phyloP scores from a whole-genome alignment of 208 protist genomes.

The Angomonas ambiguus region DNA sequence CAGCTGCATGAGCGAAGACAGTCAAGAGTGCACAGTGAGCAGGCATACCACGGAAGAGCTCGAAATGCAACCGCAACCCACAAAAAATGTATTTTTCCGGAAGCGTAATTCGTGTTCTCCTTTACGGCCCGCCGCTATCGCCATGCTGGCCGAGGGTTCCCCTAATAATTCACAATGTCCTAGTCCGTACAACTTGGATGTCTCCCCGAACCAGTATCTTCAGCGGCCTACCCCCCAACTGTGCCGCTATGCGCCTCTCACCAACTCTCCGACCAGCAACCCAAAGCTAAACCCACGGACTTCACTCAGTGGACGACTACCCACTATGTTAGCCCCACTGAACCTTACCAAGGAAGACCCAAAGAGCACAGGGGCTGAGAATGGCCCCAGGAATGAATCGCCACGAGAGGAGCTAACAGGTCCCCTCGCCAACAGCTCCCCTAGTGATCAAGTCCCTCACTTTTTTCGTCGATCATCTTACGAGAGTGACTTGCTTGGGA shows the following conservation, averaged over 20 bases:
- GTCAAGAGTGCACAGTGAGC: not conserved
- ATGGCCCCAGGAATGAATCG: not conserved
- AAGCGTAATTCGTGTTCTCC: slow-evolving; percentile 2
- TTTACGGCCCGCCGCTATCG: not conserved
- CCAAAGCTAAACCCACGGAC: not conserved
- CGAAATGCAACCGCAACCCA: not conserved
- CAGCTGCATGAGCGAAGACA: not conserved
- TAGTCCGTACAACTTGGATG: not conserved
- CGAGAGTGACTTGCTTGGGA: not conserved
- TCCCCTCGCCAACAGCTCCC: not conserved
- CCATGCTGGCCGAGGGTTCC: not conserved
- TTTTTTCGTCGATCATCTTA: not conserved
- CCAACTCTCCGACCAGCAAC: not conserved
- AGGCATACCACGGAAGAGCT: not conserved
- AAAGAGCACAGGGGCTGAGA: not conserved
- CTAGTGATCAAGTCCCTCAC: not conserved
- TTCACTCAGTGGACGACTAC: not conserved
- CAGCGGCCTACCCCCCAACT: not conserved
- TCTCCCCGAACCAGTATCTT: not conserved
- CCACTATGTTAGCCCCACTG: not conserved
- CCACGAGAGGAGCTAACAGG: not conserved
- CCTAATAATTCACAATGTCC: not conserved
- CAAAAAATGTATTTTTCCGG: not conserved
- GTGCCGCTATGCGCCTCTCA: not conserved
- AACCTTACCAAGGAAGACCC: not conserved